Base-by-base conservation (phyloP, 208 protist species). In the Naegleria fowleri region DNA sequence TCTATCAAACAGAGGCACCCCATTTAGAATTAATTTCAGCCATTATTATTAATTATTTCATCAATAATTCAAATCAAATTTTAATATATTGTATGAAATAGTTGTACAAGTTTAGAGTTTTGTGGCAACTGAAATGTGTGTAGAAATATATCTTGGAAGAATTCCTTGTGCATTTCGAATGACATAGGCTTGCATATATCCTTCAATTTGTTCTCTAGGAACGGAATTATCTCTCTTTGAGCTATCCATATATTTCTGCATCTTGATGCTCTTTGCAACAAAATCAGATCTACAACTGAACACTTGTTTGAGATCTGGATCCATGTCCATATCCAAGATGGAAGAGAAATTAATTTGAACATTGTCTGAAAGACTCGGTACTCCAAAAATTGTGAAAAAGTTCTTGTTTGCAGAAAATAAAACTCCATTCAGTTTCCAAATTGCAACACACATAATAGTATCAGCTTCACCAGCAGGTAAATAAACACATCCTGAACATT, bases 381-480 rank as follows among this genome's bases (percentile, higher is more conserved):
- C 83, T 86, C n/a, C 16, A 58, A 88, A 88, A 2, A 51, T 13
- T n/a, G 33, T n/a, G 6, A 88, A 88, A 58, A 88, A 88, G 43
- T 58, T 88, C 13, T 88, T 19, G 25, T 51, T 58, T 11, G 41
- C 85, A 38, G 85, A 88, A 36, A 36, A 88, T 29, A 88, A n/a
- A 22, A 88, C 13, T 25, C 85, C 85, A 88, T 58, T 58, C 41
- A 88, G 38, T 38, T n/a, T 58, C 85, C 85, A 88, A 51, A 88
- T 43, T 58, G 85, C 85, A 55, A 88, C 43, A 39, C 85, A 88
- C 9, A 88, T 13, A 16, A 29, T 75, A 22, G 58, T 75, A 75
- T 75, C 58, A n/a, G 25, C 19, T 25, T 79, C 67, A 36, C 67
- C 67, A 79, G 67, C 0, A 36, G 67, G 67, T 79, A 79, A 13